Evolutionary conservation across 2,329 filamentous ascomycete species (phyloP), one percentile per base, ranked within the genome.

Genomic region (Aspergillus fumigatiaffinis): DNA sequence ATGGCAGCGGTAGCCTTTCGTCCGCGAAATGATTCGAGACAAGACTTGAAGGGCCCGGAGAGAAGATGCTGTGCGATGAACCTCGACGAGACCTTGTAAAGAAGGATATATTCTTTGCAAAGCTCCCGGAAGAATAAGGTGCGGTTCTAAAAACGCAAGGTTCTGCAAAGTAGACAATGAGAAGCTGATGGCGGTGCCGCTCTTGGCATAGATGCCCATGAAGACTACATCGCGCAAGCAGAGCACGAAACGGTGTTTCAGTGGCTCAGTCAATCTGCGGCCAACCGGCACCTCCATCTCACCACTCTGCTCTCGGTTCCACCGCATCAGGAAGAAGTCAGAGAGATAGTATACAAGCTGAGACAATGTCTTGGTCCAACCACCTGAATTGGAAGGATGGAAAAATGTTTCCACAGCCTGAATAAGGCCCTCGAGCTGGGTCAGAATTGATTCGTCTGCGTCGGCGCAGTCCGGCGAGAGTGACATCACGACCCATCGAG

Each of bases 381-480:
- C 80, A 14, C 94, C 94, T 53, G 93, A 90, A 73, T 99, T 99
- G 2, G 94, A 99, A 2, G 94, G 94, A 68, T 99, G 94, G 80
- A 97, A 99, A 75, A 99, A 99, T 0, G 94, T 99, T 73, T 99
- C 94, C 50, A 97, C 89, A 2, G 92, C 94, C 73, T 97, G 90
- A 64, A 99, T 89, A 53, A 99, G 80, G 0, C 91, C 93, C 73
- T 99, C 93, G 4, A 99, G 82, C 63, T 90, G 91, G 35, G 88
- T 85, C 66, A 99, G 76, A 47, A 96, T 85, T 0, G 92, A 97
- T 55, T 88, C 87, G 29, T 88, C 82, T n/a, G 85, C 81, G 46
- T 90, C 85, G 51, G 95, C 77, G 67, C 91, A 94, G 49, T 87
- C 80, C 1, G 94, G 93, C 1, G 94, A 97, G 42, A 99, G 74